A percentile compares a stretch with the other conserved stretches of the same genome.
Evolutionary conservation across 78 protist species (phyloP).

Genomic region (Cavenderia fasciculata): DNA sequence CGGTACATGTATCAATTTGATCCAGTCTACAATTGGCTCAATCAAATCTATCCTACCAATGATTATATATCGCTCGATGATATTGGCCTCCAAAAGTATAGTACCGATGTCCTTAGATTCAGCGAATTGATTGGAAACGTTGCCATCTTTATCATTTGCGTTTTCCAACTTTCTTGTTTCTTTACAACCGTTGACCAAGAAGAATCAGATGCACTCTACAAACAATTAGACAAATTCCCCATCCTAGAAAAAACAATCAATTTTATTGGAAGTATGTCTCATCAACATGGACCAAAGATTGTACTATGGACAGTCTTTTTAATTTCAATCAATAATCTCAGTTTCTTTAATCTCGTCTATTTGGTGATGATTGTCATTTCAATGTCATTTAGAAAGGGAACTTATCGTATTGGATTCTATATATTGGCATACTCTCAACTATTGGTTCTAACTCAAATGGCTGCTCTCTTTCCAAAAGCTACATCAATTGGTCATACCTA

Average conservation of each 20-base stretch:
- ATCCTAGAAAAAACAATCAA: not conserved
- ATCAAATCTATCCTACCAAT: not conserved
- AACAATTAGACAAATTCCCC: not conserved
- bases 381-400: slow-evolving; percentile 64
- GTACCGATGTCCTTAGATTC: not conserved
- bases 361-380: slow-evolving; percentile 31
- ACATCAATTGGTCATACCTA: not conserved
- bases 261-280: not conserved
- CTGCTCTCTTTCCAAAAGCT: slow-evolving; percentile 30
- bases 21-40: not conserved
- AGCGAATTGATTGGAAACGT: slow-evolving; percentile 33
- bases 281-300: slow-evolving; percentile 45
- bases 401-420: slow-evolving; percentile 51
- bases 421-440: slow-evolving; percentile 43
- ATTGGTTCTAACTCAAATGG: slow-evolving; percentile 47
- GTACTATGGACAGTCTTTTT: slow-evolving; percentile 63
- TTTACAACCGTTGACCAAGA: not conserved
- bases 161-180: slow-evolving; percentile 60
- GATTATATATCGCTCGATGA: slow-evolving; percentile 6
- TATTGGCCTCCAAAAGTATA: slow-evolving; percentile 26
- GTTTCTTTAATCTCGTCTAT: slow-evolving; percentile 49
- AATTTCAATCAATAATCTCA: not conserved
- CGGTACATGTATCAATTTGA: slow-evolving; percentile 46
- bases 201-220: not conserved
- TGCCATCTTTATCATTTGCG: slow-evolving; percentile 32